Base-by-base conservation (phyloP, 2,329 filamentous ascomycete species). In the Bipolaris oryzae region DNA sequence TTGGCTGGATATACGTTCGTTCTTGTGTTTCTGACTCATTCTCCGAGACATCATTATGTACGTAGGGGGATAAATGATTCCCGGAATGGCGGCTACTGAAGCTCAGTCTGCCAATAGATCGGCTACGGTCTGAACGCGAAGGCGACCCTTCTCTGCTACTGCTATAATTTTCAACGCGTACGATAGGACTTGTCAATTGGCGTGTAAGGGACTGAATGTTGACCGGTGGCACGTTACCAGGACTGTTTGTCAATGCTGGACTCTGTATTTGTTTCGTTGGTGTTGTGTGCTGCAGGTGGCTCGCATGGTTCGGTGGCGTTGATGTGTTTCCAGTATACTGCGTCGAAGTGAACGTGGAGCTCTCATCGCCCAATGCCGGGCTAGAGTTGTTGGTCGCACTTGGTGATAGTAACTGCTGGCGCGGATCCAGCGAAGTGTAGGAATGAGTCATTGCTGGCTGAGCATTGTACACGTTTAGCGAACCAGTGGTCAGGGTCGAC, bases 121-220 rank as follows among this genome's bases (percentile, higher is more conserved):
- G 63, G 53, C 70, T 76, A 9, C 73, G 63, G 39, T 76, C 70
- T 10, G 72, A 73, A 49, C 60, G 69, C 7, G 71, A 69, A 4
- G 74, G 71, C 2, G 75, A 75, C 13, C 73, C 74, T 45, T 71
- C 69, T 51, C 72, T 63, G 42, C 71, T 72, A 51, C 71, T 72
- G 53, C 71, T 72, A 52, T 69, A 76, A 28, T 75, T 70, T 55
- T 77, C 73, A 7, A 77, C 69, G 16, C 73, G 68, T n/a, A 77
- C 74, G 43, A 77, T 75, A 15, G 75, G 75, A 57, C 75, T 77
- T 15, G 72, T 70, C 31, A 77, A 57, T 51, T 75, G 73, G n/a
- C 65, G 54, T 23, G 65, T 57, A 23, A 67, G 66, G 20, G 71
- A 66, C 48, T 70, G 68, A 18, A 66, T 60, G 28, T 73, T 69